Evolutionary conservation across 2,329 filamentous ascomycete species (phyloP).

Genomic region (Coniochaeta ligniaria): DNA sequence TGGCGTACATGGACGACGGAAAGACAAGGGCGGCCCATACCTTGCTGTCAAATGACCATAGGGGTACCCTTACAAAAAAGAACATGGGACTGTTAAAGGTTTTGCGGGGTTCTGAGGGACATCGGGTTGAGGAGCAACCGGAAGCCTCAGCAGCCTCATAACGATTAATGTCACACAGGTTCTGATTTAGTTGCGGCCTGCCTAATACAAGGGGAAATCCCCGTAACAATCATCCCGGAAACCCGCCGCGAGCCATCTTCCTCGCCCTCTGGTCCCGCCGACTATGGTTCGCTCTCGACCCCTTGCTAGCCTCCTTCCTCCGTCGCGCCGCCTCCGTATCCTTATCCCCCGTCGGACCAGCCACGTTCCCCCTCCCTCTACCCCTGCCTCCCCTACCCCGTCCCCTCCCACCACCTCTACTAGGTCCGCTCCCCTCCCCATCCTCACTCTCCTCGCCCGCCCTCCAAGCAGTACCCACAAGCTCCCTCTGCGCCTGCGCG

Average conservation of each 20-base stretch:
- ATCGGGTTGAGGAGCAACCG: background rate
- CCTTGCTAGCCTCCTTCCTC: slow-evolving; percentile 76
- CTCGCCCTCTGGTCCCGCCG: slow-evolving; percentile 62
- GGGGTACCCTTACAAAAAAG: too few species aligned
- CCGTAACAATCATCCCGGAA: slow-evolving; percentile 15
- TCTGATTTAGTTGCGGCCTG: background rate
- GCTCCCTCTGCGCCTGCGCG: slow-evolving; percentile 44
- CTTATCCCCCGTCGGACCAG: slow-evolving; percentile 59
- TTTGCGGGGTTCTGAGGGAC: background rate
- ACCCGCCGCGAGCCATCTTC: slow-evolving; percentile 55
- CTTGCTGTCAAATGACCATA: background rate
- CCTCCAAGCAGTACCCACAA: slow-evolving; percentile 61
- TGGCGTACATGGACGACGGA: background rate
- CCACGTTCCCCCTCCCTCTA: slow-evolving; percentile 52
- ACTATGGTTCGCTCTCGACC: slow-evolving; percentile 79
- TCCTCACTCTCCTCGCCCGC: slow-evolving; percentile 49
- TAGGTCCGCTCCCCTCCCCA: slow-evolving; percentile 32
- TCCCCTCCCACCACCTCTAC: slow-evolving; percentile 34
- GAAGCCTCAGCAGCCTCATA: background rate
- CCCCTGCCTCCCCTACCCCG: slow-evolving; percentile 35
- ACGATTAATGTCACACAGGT: background rate
- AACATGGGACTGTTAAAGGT: too few species aligned
- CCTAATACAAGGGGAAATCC: background rate
- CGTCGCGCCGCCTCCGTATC: slow-evolving; percentile 65
- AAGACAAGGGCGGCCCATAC: background rate